Evolutionary conservation across 257 asterid genomes (phyloP), one percentile per base, ranked within the genome.

Genomic region (Penstemon barbatus): DNA sequence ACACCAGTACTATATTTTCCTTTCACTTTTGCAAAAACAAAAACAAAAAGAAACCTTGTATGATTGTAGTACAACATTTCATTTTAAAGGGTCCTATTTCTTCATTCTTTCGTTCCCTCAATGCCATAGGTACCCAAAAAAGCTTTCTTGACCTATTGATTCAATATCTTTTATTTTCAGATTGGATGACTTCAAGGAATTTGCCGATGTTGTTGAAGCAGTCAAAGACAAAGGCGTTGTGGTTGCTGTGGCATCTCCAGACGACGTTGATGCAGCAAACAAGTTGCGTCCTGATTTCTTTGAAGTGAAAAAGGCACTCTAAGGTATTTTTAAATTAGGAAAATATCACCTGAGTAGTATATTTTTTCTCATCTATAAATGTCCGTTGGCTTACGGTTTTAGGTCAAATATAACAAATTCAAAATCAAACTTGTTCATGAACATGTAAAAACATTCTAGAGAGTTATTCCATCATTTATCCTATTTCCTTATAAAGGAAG

Each of bases 191-290:
- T 94, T 94, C 91, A 89, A 84, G 84, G 97, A 89, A 75, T 91
- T 94, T 66, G 99, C 88, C 4, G 93, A 83, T 53, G 80, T 81
- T n/a, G 42, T 94, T 44, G 88, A 86, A 74, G 67, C 82, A 44
- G 96, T 94, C 37, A 91, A 91, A 78, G 89, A 82, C 79, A 83
- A 78, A 71, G 97, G 97, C 5, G 89, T 89, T 25, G 90, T 79
- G 70, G 97, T 91, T 57, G 95, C 95, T 8, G 99, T 94, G 67
- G 97, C 99, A 6, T 91, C 99, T 12, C 86, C 86, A 2, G 95
- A 87, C 0, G 99, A 91, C 12, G 86, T 89, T 52, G 93, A 82
- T 66, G 91, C 96, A 65, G 97, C 99, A 65, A 80, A 91, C 81
- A 74, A 81, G 86, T 76, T 82, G 19, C 86, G 75, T 1, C 75